Conservation (phyloP, 108 stramenopile genomes). For the Skeletonema tropicum region DNA sequence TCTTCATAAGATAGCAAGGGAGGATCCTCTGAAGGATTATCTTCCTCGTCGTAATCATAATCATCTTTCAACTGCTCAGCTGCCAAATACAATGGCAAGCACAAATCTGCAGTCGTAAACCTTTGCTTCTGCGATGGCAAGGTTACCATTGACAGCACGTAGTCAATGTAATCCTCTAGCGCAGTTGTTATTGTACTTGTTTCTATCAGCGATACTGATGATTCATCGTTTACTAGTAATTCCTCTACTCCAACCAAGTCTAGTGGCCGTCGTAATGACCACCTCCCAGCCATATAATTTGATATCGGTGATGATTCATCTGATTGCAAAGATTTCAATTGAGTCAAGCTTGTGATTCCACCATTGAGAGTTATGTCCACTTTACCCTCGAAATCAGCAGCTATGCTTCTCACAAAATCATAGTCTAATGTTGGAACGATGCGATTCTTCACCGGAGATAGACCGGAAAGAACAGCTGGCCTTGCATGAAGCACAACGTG, state of each 20-base stretch:
- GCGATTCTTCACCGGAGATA: conserved; percentile 57
- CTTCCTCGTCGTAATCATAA: conserved; percentile 32
- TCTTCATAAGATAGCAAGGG: conserved; percentile 8
- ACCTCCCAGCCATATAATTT: conserved; percentile 55
- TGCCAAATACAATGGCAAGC: conserved; percentile 53
- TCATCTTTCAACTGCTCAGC: conserved; percentile 54
- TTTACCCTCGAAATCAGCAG: conserved; percentile 42
- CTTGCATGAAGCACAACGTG: conserved; percentile 60
- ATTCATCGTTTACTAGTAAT: not conserved
- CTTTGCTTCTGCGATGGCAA: not conserved
- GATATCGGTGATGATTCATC: conserved; percentile 13
- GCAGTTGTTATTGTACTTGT: not conserved
- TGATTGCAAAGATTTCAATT: conserved; percentile 22
- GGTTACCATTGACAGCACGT: conserved; percentile 13
- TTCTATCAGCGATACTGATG: not conserved
- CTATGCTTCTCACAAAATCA: conserved; percentile 41
- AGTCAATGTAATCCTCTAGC: conserved; percentile 39
- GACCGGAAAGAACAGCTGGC: conserved; percentile 51
- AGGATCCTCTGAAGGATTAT: not conserved
- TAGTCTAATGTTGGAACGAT: conserved; percentile 55
- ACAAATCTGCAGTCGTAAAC: conserved; percentile 40
- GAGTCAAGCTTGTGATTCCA: conserved; percentile 42
- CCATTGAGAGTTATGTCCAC: conserved; percentile 59
- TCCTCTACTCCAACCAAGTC: conserved; percentile 38
- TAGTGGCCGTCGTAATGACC: conserved; percentile 50